Conservation (phyloP, 2,329 filamentous ascomycete species). For the Cyanodermella asteris region DNA sequence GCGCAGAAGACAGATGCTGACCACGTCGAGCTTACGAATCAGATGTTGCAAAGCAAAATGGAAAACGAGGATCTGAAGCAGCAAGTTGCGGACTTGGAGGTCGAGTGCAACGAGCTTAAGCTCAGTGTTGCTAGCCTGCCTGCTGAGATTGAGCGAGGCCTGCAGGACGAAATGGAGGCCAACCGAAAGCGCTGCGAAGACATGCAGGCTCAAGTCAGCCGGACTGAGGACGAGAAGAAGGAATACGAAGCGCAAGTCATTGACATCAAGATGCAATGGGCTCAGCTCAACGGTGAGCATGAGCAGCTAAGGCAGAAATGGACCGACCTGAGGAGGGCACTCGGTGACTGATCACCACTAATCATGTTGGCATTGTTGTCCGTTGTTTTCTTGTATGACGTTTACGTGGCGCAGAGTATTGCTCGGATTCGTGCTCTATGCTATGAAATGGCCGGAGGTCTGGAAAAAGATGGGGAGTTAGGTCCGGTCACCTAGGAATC, state of each 20-base stretch:
- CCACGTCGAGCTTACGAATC: slow-evolving; percentile 74
- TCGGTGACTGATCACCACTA: slow-evolving; percentile 14
- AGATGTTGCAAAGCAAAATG: slow-evolving; percentile 79
- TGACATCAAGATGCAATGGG: slow-evolving; percentile 81
- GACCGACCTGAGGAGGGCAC: slow-evolving; percentile 43
- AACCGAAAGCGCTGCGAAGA: slow-evolving; percentile 84
- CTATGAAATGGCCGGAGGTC: no score
- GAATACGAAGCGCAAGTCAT: slow-evolving; percentile 89
- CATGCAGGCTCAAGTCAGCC: slow-evolving; percentile 81
- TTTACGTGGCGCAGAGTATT: no score
- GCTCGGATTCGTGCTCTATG: no score
- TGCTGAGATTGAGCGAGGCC: slow-evolving; percentile 59
- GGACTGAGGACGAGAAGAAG: slow-evolving; percentile 67
- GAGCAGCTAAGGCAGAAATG: slow-evolving; percentile 57
- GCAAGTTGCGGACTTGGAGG: slow-evolving; percentile 67
- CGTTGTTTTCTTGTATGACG: no score
- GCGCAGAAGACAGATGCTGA: slow-evolving; percentile 76
- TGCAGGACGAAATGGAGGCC: slow-evolving; percentile 69
- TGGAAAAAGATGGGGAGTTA: no score
- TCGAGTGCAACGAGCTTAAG: slow-evolving; percentile 67
- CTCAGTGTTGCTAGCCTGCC: slow-evolving; percentile 78
- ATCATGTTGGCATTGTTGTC: no score
- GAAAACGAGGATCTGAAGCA: slow-evolving; percentile 80
- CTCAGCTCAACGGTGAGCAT: slow-evolving; percentile 49
- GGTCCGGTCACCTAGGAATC: no score